These are phyloP conservation scores for Pseudocercospora cruenta DNA, from an alignment of 2,329 filamentous ascomycete genomes.

Conservation along the genomic window DNA sequence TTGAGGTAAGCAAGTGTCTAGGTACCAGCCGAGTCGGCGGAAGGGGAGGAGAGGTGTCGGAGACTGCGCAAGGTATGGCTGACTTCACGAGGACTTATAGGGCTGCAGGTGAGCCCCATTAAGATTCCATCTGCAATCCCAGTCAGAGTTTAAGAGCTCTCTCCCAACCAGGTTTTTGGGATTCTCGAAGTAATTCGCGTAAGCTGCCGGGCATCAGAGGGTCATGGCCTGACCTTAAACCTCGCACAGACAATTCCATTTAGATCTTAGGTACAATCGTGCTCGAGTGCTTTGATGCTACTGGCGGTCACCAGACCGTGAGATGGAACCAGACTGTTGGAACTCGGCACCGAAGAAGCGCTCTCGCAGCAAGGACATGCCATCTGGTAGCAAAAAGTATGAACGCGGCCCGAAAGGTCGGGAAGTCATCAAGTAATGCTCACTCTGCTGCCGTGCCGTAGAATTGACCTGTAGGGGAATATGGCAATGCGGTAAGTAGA, in stretches of 20 bases:
- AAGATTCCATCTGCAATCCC: background rate
- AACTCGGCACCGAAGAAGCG: background rate
- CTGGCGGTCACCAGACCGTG: background rate
- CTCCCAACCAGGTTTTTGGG: background rate
- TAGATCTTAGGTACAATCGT: background rate
- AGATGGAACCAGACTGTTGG: background rate
- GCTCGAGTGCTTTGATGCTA: background rate
- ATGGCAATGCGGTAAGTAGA: background rate
- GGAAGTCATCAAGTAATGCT: background rate
- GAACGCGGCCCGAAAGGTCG: conserved; percentile 2
- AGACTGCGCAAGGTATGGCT: background rate
- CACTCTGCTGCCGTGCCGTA: background rate
- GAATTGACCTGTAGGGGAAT: background rate
- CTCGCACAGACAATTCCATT: background rate
- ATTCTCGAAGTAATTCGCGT: background rate
- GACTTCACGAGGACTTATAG: background rate
- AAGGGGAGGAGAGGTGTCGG: background rate
- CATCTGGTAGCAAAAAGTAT: background rate
- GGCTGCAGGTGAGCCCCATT: background rate
- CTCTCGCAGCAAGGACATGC: background rate
- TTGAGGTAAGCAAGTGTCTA: conserved; percentile 4
- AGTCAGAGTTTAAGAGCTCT: background rate
- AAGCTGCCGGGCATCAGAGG: background rate
- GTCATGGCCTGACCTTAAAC: background rate
- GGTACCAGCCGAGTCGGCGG: background rate